Evolutionary conservation across 2,329 filamentous ascomycete genomes (phyloP), one percentile per base, ranked within the genome.

Genomic region (Graphilbum fragrans): DNA sequence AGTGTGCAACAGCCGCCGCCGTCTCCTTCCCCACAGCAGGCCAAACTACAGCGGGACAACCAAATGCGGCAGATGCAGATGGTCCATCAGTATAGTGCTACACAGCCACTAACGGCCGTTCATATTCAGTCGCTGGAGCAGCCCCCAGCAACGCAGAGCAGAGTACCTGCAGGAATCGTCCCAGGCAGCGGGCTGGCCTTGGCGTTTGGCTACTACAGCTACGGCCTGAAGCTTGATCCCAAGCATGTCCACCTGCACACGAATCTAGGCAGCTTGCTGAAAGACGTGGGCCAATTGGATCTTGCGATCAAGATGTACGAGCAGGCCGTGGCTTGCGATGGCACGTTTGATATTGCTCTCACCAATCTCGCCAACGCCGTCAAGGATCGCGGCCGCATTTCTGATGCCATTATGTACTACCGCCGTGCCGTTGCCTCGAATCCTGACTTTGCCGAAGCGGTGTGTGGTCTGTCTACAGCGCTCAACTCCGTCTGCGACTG

Each of bases 301-400:
- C 74, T 86, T 37, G 92, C 92, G 1, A 95, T 98, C 52, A 80
- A 82, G 49, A 96, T 98, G 90, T 98, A 98, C 55, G 87, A 96
- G 61, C 80, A 86, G 50, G 92, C 92, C 11, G 92, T 98, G 14
- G 72, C 76, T 3, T 96, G 88, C 56, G 92, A 98, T 58, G 78
- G 79, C n/a, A 85, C 80, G 20, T 98, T 98, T 54, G 92, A 98
- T 55, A 98, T 98, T 54, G 92, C 92, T 27, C 66, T 98, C 42
- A 94, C 92, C 4, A 98, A 98, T 54, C 70, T 98, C 19, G 92
- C 92, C 42, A 98, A 98, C 58, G 92, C 92, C 9, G 88, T 98
- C 50, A 98, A 98, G 59, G 92, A 98, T 58, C 86, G 93, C 51
- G 92, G 92, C 3, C 78, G 85, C 35, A 86, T 96, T 50, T 83